Percentiles rank a stretch among this genome's conserved stretches.
phyloP scores from a whole-genome alignment of 116 monocot genomes.

The Zostera marina region DNA sequence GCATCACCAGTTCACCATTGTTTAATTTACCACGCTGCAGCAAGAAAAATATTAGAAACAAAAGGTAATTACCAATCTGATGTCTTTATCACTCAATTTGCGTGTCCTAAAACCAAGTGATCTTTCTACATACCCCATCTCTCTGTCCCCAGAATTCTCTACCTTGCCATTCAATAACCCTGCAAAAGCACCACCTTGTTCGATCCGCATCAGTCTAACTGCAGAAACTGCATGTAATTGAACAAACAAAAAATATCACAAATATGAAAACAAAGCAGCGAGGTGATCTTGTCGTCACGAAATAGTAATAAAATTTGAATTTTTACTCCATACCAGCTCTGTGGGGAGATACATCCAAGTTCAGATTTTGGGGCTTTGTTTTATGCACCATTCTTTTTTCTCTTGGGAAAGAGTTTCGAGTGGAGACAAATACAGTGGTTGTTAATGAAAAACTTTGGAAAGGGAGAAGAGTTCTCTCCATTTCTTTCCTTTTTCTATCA shows the following conservation, averaged over 20 bases:
- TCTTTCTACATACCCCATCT: constrained; percentile 87
- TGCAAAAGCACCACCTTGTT: constrained; percentile 75
- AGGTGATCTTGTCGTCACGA: background rate
- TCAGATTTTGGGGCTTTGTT: constrained; percentile 18
- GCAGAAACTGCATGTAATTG: constrained; percentile 38
- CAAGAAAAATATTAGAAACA: background rate
- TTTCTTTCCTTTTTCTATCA: background rate
- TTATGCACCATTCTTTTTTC: background rate
- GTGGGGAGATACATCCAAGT: constrained; percentile 67
- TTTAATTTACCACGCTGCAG: background rate
- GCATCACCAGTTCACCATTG: background rate
- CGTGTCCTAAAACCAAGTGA: constrained; percentile 81
- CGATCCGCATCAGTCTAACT: constrained; percentile 81
- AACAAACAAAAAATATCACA: constrained; percentile 4
- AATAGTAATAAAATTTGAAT: background rate
- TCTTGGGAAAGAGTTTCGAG: background rate
- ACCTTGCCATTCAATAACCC: constrained; percentile 66
- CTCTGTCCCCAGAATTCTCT: constrained; percentile 31
- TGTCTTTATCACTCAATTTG: constrained; percentile 63
- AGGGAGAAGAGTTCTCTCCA: constrained; percentile 1
- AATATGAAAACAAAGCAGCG: background rate
- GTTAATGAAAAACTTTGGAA: background rate
- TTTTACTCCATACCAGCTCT: constrained; percentile 51
- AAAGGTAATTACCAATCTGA: constrained; percentile 48
- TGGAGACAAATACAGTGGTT: background rate